Base-by-base conservation (phyloP, 2,329 filamentous ascomycete species). In the Aspergillus puulaauensis region DNA sequence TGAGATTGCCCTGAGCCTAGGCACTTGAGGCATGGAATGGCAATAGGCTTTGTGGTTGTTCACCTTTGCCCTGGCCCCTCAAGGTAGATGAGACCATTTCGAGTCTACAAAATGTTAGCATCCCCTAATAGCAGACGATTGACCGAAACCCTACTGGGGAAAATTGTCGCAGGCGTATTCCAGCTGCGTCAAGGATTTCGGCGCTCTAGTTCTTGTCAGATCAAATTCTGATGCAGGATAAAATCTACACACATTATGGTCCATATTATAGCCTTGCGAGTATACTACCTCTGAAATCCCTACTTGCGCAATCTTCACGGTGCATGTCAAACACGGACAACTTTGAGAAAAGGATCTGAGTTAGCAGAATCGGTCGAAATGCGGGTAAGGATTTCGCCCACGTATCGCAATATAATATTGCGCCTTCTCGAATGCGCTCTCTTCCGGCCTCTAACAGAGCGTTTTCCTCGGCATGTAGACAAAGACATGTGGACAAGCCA, bases 401-500 rank as follows among this genome's bases (percentile, higher is more conserved):
- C 65, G 93, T 97, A 72, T 97, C 91, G 75, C 93, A 97, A 77
- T 97, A 99, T 24, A 99, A 79, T 50, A 91, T 90, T 39, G 90
- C 86, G 4, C 88, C 90, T 55, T 91, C 89, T 19, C 91, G 82
- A 65, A 99, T 91, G 57, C 95, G 83, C 75, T 98, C 95, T 66
- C 95, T 82, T 0, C 95, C 95, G 19, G 95, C 95, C 79, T 99
- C 95, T 9, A 99, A 82, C 57, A 99, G 82, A 1, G 95, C 95
- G 73, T 99, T 99, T 77, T 99, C 95, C 79, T 99, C 95, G 1
- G 95, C 95, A 73, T 99, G 95, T n/a, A 99, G 85, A 73, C 95
- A 99, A 50, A 98, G 82, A 70, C 95, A 99, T 6, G 93, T 96
- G 4, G 88, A 86, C 19, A 99, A 82, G 1, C 85, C 87, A 46